These are phyloP conservation scores for Talaromyces sp. DNA, from an alignment of 2,329 filamentous ascomycete genomes.

Conservation along the genomic window DNA sequence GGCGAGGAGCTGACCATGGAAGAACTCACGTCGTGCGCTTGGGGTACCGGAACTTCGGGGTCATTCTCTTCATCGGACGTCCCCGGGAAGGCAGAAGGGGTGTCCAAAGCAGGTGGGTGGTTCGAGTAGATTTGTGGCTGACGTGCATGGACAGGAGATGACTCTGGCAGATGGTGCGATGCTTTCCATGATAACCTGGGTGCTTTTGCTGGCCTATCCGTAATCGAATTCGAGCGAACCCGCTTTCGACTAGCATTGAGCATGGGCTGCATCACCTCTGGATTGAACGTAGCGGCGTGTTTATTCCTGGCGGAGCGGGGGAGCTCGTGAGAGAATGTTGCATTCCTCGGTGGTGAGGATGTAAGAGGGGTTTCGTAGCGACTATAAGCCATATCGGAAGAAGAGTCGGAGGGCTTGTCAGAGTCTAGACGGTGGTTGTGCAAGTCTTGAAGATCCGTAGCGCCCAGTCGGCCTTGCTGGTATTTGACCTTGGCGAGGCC, in stretches of 20 bases:
- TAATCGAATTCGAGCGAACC: constrained; percentile 61
- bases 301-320: constrained; percentile 51
- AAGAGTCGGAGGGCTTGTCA: constrained; percentile 82
- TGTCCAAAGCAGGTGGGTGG: constrained; percentile 69
- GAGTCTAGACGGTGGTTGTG: constrained; percentile 66
- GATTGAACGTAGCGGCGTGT: constrained; percentile 44
- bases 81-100: constrained; percentile 51
- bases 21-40: constrained; percentile 36
- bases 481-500: constrained; percentile 97
- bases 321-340: constrained; percentile 80
- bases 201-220: constrained; percentile 55
- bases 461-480: constrained; percentile 87
- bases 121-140: constrained; percentile 72
- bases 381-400: constrained; percentile 71
- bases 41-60: constrained; percentile 64
- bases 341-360: constrained; percentile 78
- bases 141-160: constrained; percentile 76
- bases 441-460: constrained; percentile 76
- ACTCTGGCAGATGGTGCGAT: constrained; percentile 72
- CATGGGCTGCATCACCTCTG: constrained; percentile 42
- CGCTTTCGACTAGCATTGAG: constrained; percentile 60
- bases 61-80: constrained; percentile 73
- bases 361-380: constrained; percentile 54
- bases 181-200: constrained; percentile 69
- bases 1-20: constrained; percentile 71